Evolutionary conservation across 441 rosid genomes (phyloP).

Genomic region (Geranium incanum): DNA sequence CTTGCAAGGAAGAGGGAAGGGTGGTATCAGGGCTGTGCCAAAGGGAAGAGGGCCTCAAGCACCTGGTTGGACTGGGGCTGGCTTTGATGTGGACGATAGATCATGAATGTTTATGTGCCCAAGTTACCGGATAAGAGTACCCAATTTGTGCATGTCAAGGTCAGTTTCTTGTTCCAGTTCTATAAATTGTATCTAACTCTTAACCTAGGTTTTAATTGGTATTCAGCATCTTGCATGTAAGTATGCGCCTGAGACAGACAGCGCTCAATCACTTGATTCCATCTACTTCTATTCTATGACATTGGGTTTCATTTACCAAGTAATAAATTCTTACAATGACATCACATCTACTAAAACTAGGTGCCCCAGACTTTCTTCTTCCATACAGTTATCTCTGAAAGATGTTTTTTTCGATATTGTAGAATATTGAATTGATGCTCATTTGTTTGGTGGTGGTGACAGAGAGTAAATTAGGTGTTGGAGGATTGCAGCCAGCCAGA

Average conservation of each 20-base stretch:
- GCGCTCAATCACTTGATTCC: no score
- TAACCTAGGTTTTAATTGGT: no score
- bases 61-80: conserved; percentile 85
- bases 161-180: not conserved
- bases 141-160: conserved; percentile 3
- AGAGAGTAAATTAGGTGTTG: not conserved
- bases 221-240: no score
- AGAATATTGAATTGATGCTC: not conserved
- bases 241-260: no score
- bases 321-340: not conserved
- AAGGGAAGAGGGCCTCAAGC: conserved; percentile 48
- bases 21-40: conserved; percentile 41
- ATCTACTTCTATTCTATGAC: no score
- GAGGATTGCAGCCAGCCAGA: not conserved
- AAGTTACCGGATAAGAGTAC: conserved; percentile 17
- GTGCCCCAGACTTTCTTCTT: not conserved
- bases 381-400: not conserved
- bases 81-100: conserved; percentile 80
- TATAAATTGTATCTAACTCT: not conserved
- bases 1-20: conserved; percentile 60
- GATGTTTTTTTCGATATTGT: not conserved
- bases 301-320: not conserved
- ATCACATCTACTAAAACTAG: not conserved
- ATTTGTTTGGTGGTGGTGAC: not conserved
- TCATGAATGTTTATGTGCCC: conserved; percentile 12